Evolutionary conservation across 2,329 filamentous ascomycete species (phyloP), one percentile per base, ranked within the genome.

Genomic region (Sporothrix euskadiensis): DNA sequence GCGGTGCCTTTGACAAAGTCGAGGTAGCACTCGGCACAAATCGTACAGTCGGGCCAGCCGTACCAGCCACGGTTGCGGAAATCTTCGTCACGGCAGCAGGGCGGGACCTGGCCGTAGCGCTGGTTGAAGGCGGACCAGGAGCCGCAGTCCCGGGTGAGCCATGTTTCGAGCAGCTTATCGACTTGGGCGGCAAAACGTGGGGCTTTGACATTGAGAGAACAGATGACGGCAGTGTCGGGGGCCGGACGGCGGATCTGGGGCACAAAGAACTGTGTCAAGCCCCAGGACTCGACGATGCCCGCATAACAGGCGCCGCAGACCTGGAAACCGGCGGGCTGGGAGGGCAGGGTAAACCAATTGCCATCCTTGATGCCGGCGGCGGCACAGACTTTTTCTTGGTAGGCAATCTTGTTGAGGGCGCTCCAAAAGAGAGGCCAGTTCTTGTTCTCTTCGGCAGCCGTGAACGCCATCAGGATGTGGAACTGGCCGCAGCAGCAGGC

Each of bases 251-350:
- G 75, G 35, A 22, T 74, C 71, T 77, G 79, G 10, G 74, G 76
- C 16, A 79, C 76, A 61, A 84, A 82, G 71, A 79, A 79, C 3
- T 73, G 69, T 0, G 77, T 72, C 3, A 83, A 73, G 3, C 76
- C 78, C 1, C 82, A 73, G 0, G 81, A 75, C 72, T 80, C 79
- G 8, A 80, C 71, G 32, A 83, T 74, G 7, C 76, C 78, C 4
- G 78, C 79, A 39, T 80, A 79, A 71, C 83, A 84, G 0, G 79
- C 78, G 4, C 78, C 79, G 73, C 82, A 84, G 30, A 84, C 77
- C 12, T 75, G 77, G 71, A 83, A 84, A 0, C 77, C 76, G 0
- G 47, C 19, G 19, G 81, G 80, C 66, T 81, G 74, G 4, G 78
- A 80, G 1, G 77, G 75, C 0, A 82, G 75, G 0, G 80, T 81